phyloP scores from a whole-genome alignment of 352 stramenopile species.

The Globisporangium okanoganense region DNA sequence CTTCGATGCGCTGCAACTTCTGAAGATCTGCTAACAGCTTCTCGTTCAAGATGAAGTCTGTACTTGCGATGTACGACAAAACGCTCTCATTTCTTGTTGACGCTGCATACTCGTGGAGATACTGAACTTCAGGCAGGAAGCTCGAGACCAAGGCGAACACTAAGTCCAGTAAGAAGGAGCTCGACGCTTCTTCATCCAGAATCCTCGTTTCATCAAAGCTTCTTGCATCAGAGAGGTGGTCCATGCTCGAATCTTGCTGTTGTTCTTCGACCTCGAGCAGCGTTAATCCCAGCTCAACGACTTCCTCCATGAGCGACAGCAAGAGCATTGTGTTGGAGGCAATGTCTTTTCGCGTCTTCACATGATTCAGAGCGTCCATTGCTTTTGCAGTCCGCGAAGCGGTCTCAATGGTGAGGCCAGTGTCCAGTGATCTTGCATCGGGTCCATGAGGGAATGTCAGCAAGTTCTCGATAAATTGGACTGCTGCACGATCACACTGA shows the following conservation, averaged over 20 bases:
- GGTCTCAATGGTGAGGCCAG: conserved; percentile 10
- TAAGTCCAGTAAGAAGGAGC: conserved; percentile 31
- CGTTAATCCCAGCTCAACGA: conserved; percentile 36
- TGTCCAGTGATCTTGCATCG: neutral
- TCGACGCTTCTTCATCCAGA: conserved; percentile 1
- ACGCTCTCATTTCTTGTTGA: conserved; percentile 17
- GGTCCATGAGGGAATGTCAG: conserved; percentile 21
- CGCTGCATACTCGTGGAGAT: conserved; percentile 17
- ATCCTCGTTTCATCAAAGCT: neutral
- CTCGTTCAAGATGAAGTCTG: conserved; percentile 28
- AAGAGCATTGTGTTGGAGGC: conserved; percentile 22
- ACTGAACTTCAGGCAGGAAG: conserved; percentile 28
- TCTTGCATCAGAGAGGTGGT: neutral
- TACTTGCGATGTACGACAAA: conserved; percentile 19
- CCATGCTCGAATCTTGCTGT: neutral
- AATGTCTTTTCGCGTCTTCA: conserved; percentile 33
- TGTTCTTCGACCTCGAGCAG: conserved; percentile 43
- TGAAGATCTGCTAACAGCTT: conserved; percentile 36
- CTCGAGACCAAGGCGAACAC: conserved; percentile 29
- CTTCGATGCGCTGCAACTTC: conserved; percentile 37
- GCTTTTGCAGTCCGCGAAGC: conserved; percentile 15
- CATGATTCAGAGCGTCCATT: conserved; percentile 29
- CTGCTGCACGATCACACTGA: conserved; percentile 39
- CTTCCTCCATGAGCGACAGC: conserved; percentile 49
- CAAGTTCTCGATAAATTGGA: conserved; percentile 66